Evolutionary conservation across 148 eudicot genomes (phyloP).

Genomic region (Cornus suecica): DNA sequence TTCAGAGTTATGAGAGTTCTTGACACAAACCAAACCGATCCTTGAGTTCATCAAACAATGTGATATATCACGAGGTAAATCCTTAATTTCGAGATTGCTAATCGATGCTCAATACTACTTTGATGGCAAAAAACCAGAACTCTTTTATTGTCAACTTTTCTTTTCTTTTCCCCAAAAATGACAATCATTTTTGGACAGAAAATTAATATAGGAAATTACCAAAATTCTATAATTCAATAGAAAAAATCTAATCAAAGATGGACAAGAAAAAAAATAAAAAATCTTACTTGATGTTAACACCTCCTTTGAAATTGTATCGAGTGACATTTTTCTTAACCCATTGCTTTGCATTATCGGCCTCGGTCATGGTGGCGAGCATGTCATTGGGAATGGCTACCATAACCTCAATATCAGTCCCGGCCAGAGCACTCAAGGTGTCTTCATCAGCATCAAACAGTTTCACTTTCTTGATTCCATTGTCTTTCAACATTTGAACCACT

Average conservation of each 20-base stretch:
- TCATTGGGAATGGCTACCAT: conserved; percentile 88
- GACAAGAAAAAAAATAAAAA: neutral
- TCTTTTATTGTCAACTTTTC: no score
- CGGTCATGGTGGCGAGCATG: conserved; percentile 46
- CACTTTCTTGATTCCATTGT: conserved; percentile 73
- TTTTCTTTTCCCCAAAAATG: no score
- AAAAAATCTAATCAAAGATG: neutral
- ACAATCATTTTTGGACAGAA: no score
- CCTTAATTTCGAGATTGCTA: no score
- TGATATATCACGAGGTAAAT: no score
- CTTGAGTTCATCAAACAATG: no score
- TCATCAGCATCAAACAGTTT: conserved; percentile 77
- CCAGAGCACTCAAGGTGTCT: conserved; percentile 50
- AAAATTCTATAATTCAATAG: no score
- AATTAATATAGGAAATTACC: no score
- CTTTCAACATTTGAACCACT: conserved; percentile 70
- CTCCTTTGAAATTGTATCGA: conserved; percentile 61
- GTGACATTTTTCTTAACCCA: conserved; percentile 71
- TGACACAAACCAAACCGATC: no score
- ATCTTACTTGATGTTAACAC: conserved; percentile 82
- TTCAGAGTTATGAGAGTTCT: no score
- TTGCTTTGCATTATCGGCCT: conserved; percentile 47
- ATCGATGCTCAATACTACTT: no score
- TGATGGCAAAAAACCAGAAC: no score
- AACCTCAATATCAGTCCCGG: conserved; percentile 70